Conservation (phyloP, 805 yeast genomes). For the Candida boidinii region DNA sequence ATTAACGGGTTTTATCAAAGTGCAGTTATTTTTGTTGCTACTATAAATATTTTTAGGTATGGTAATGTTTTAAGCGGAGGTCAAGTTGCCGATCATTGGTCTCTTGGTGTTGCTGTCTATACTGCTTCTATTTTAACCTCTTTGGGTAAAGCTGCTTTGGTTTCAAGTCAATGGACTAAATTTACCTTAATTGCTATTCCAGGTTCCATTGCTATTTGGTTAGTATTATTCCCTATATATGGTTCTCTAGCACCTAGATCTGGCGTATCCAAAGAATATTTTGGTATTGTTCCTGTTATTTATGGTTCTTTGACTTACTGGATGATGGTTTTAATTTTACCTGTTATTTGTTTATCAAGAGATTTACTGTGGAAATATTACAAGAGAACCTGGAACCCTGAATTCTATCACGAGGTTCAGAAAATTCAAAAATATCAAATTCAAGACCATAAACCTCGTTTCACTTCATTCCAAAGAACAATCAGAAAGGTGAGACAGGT, state of each 20-base stretch:
- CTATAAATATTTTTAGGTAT: conserved; percentile 56
- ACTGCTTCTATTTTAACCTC: conserved; percentile 85
- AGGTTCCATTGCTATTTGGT: conserved; percentile 82
- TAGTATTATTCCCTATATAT: conserved; percentile 79
- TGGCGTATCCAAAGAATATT: conserved; percentile 74
- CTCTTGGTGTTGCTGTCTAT: conserved; percentile 87
- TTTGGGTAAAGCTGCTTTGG: conserved; percentile 88
- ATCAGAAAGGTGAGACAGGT: conserved; percentile 97
- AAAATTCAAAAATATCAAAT: conserved; percentile 94
- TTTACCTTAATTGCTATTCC: conserved; percentile 89
- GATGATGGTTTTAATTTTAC: conserved; percentile 71
- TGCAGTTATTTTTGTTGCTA: conserved; percentile 69
- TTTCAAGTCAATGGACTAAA: conserved; percentile 92
- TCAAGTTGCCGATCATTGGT: conserved; percentile 77
- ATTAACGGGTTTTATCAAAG: conserved; percentile 93
- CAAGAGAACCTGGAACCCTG: conserved; percentile 86
- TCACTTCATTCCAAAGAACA: conserved; percentile 95
- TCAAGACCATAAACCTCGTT: conserved; percentile 89
- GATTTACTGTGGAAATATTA: conserved; percentile 93
- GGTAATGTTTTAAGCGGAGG: conserved; percentile 67
- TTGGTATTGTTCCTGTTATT: conserved; percentile 68
- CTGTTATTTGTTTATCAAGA: conserved; percentile 70
- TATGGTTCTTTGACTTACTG: conserved; percentile 78
- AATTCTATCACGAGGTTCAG: conserved; percentile 90
- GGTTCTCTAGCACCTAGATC: conserved; percentile 78